phyloP scores from a whole-genome alignment of 371 early-diverging fungal species.

The Mucor piriformis region DNA sequence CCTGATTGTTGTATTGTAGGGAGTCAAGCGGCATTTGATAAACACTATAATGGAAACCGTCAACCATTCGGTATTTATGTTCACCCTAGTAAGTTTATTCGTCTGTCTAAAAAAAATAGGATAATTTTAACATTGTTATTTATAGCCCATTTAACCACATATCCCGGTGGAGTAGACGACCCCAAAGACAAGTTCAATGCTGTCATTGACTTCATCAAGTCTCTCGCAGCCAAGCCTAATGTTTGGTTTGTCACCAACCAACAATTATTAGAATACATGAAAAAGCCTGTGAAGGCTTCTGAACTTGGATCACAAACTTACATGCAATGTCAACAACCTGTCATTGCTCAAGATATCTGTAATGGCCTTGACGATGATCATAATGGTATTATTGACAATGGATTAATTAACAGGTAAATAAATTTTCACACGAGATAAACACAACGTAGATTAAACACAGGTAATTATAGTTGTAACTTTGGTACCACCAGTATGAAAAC shows the following conservation, averaged over 20 bases:
- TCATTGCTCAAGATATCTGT: slow-evolving; percentile 67
- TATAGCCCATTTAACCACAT: slow-evolving; percentile 51
- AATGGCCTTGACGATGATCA: slow-evolving; percentile 71
- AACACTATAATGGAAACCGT: slow-evolving; percentile 62
- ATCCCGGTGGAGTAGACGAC: slow-evolving; percentile 40
- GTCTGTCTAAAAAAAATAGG: neutral
- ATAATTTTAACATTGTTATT: neutral
- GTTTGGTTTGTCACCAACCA: slow-evolving; percentile 72
- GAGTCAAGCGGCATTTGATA: slow-evolving; percentile 53
- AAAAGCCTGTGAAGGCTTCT: slow-evolving; percentile 67
- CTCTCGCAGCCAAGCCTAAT: slow-evolving; percentile 46
- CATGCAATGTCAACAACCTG: slow-evolving; percentile 62
- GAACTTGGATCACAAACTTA: slow-evolving; percentile 55
- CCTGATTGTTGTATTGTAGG: slow-evolving; percentile 18
- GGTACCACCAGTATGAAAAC: slow-evolving; percentile 57
- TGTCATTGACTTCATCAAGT: slow-evolving; percentile 46
- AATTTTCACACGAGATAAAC: neutral
- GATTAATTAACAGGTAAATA: slow-evolving; percentile 36
- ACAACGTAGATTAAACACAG: neutral
- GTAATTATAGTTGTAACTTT: slow-evolving; percentile 52
- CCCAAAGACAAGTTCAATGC: slow-evolving; percentile 35
- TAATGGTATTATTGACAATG: slow-evolving; percentile 49
- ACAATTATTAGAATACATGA: slow-evolving; percentile 65
- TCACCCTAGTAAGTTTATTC: slow-evolving; percentile 46
- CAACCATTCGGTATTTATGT: slow-evolving; percentile 73